Percentiles rank a stretch among this genome's conserved stretches.
phyloP scores from a whole-genome alignment of 768 basidiomycete genomes.

The Clitopilus hobsonii region DNA sequence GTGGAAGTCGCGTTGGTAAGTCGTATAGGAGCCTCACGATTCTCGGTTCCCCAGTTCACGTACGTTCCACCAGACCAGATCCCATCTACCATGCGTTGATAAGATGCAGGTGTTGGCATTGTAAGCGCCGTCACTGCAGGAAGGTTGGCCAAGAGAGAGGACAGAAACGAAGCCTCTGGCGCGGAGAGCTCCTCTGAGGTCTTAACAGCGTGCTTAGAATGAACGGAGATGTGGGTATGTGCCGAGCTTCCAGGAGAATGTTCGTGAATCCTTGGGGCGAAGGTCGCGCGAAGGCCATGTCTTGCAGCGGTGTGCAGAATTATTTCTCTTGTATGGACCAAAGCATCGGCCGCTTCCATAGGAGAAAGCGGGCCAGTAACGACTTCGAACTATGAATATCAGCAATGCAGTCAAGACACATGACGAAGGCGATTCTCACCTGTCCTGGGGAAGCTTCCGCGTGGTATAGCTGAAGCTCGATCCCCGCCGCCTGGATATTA shows the following conservation, averaged over 20 bases:
- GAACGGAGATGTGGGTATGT: slow-evolving; percentile 66
- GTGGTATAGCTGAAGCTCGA: slow-evolving; percentile 68
- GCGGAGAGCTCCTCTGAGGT: slow-evolving; percentile 26
- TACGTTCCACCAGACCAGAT: slow-evolving; percentile 72
- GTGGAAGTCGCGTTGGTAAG: slow-evolving; percentile 47
- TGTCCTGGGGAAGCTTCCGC: slow-evolving; percentile 69
- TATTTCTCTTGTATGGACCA: slow-evolving; percentile 63
- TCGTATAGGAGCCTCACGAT: slow-evolving; percentile 62
- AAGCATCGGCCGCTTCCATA: slow-evolving; percentile 61
- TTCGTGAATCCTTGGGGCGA: slow-evolving; percentile 45
- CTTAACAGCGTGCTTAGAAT: slow-evolving; percentile 23
- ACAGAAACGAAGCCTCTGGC: slow-evolving; percentile 54
- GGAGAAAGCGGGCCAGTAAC: slow-evolving; percentile 65
- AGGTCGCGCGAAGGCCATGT: slow-evolving; percentile 60
- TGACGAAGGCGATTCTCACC: slow-evolving; percentile 35
- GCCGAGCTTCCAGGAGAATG: slow-evolving; percentile 45
- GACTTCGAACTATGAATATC: slow-evolving; percentile 49
- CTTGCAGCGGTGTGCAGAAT: slow-evolving; percentile 61
- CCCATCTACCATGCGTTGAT: slow-evolving; percentile 59
- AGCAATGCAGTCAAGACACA: too few relatives aligned
- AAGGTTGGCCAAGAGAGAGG: slow-evolving; percentile 53
- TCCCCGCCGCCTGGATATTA: slow-evolving; percentile 38
- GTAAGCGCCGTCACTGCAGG: slow-evolving; percentile 56
- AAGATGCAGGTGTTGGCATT: slow-evolving; percentile 57
- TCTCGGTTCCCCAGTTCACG: slow-evolving; percentile 63